A percentile compares a stretch with the other conserved stretches of the same genome.
Evolutionary conservation across 805 yeast species (phyloP).

Genomic region (Cyberlindnera samutprakarnensis): DNA sequence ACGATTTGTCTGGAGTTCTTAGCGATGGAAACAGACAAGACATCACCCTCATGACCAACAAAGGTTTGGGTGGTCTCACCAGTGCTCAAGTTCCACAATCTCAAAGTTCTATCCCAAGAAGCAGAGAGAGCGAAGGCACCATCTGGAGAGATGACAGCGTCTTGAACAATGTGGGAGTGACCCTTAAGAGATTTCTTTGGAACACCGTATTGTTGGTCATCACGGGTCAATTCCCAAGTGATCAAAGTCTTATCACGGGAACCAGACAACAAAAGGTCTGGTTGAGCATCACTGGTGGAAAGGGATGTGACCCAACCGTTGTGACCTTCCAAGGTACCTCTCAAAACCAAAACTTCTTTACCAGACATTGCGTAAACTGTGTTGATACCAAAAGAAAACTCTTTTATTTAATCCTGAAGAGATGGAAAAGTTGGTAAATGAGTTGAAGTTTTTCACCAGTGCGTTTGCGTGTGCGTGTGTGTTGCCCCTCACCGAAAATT

Average conservation of each 20-base stretch:
- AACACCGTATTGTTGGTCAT: constrained; percentile 95
- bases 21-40: constrained; percentile 93
- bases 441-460: too few species aligned
- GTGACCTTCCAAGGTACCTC: constrained; percentile 99
- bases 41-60: constrained; percentile 97
- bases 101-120: constrained; percentile 99
- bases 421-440: too few species aligned
- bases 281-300: constrained; percentile 97
- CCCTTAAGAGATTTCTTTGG: constrained; percentile 97
- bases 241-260: constrained; percentile 98
- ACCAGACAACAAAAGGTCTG: constrained; percentile 96
- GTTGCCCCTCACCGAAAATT: too few species aligned
- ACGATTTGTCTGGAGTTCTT: constrained; percentile 96
- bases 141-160: constrained; percentile 95
- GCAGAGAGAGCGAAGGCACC: constrained; percentile 97
- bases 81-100: constrained; percentile 94
- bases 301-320: constrained; percentile 97
- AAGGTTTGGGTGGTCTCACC: constrained; percentile 94
- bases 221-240: constrained; percentile 96
- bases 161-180: constrained; percentile 99
- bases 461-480: too few species aligned
- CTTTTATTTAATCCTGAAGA: too few species aligned
- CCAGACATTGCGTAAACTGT: constrained; percentile 47
- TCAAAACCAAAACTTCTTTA: constrained; percentile 96
- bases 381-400: too few species aligned